These are phyloP conservation scores for Actinomortierella wolfii DNA, from an alignment of 371 early-diverging fungal species.

Conservation along the genomic window DNA sequence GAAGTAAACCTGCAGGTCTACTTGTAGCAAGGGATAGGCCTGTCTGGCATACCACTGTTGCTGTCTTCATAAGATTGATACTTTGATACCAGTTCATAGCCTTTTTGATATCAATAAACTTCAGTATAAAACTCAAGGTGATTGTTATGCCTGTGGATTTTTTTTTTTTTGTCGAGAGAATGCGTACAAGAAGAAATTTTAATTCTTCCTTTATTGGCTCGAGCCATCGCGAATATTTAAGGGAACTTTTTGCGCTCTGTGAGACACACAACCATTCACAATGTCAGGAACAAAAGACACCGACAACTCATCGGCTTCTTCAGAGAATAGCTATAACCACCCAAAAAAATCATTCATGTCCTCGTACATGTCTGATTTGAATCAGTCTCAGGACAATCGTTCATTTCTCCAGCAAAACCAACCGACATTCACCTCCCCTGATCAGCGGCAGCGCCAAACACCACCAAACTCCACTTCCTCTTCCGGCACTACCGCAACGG, in stretches of 20 bases:
- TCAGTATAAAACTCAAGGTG: too few relatives aligned
- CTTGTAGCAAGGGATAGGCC: too few relatives aligned
- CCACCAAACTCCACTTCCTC: neutral
- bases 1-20: too few relatives aligned
- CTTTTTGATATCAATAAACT: too few relatives aligned
- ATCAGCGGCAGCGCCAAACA: neutral
- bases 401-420: constrained; percentile 42
- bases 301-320: too few relatives aligned
- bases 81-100: too few relatives aligned
- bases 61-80: constrained; percentile 46
- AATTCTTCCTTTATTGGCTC: too few relatives aligned
- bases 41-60: neutral
- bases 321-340: constrained; percentile 9
- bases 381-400: constrained; percentile 34
- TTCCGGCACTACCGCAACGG: constrained; percentile 4
- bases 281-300: constrained; percentile 2
- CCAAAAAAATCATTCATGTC: constrained; percentile 25
- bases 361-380: constrained; percentile 38
- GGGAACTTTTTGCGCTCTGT: too few relatives aligned
- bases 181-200: too few relatives aligned
- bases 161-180: too few relatives aligned
- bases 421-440: constrained; percentile 20
- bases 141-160: too few relatives aligned
- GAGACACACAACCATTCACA: constrained; percentile 20
- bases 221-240: too few relatives aligned